A percentile compares a stretch with the other conserved stretches of the same genome.
These are phyloP conservation scores for Saccharomycopsis crataegensis DNA, from an alignment of 1,139 yeast species.

Conservation along the genomic window DNA sequence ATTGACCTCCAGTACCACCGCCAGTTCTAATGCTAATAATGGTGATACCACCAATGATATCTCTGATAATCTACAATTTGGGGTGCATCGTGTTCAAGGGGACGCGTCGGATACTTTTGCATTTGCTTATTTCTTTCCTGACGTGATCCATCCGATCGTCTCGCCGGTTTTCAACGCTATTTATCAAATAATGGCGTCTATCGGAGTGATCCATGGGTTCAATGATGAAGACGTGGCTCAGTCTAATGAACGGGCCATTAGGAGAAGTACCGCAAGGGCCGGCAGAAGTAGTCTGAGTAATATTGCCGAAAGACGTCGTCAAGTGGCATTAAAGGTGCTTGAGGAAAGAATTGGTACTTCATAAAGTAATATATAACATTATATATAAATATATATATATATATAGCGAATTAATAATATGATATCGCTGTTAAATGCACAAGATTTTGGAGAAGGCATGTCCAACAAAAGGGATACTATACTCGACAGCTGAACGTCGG, in stretches of 20 bases:
- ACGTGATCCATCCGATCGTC: conserved; percentile 44
- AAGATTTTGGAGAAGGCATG: neutral
- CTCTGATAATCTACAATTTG: conserved; percentile 25
- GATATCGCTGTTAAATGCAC: neutral
- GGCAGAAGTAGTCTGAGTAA: conserved; percentile 31
- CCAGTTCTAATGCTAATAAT: conserved; percentile 15
- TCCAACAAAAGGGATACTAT: neutral
- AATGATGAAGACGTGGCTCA: conserved; percentile 65
- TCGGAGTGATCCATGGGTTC: conserved; percentile 58
- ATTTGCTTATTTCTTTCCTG: conserved; percentile 76
- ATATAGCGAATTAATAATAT: neutral
- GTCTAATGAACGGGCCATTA: conserved; percentile 57
- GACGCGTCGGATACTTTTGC: conserved; percentile 91
- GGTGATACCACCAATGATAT: conserved; percentile 27
- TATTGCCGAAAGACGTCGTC: conserved; percentile 79
- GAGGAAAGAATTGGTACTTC: conserved; percentile 51
- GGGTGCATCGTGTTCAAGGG: conserved; percentile 44
- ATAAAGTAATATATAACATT: neutral
- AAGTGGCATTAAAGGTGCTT: conserved; percentile 73
- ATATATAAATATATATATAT: neutral
- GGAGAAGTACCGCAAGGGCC: conserved; percentile 37
- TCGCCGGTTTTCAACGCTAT: conserved; percentile 45
- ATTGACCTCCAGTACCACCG: conserved; percentile 5
- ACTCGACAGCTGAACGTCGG: neutral
- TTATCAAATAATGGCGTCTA: conserved; percentile 44